Base-by-base conservation (phyloP, 768 basidiomycete species). In the Imleria badia region DNA sequence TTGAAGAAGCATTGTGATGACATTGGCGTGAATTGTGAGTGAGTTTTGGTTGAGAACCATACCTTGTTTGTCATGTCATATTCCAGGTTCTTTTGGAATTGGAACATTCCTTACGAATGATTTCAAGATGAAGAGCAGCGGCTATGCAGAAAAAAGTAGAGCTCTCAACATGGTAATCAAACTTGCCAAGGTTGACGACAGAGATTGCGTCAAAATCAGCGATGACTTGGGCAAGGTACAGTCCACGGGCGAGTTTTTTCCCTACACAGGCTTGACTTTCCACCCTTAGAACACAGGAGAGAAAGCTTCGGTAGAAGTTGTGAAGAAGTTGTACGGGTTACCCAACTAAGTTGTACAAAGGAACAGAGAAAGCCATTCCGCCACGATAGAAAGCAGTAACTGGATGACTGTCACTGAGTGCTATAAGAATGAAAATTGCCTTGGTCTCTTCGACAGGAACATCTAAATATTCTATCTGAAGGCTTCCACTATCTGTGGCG, bases 101-200 rank as follows among this genome's bases (percentile, higher is more conserved):
- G 97, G 97, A 1, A 99, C 97, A 1, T 87, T 80, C 68, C 71
- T 98, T 10, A 93, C 94, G 15, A 98, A 97, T 65, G 94, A 97
- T 71, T 97, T 95, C 74, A 66, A 58, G 62, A 75, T 63, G 42
- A 66, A 58, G 68, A 80, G 73, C 51, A 74, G 74, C 9, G 62
- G 72, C 29, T 70, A 79, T 62, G 65, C 62, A 68, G 81, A 82
- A 65, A 83, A 82, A 72, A 92, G 89, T 73, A 89, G 84, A 65
- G 82, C 93, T 20, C 69, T 97, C 58, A 97, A 96, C 66, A 98
- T 98, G 66, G 96, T 99, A 45, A 94, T 98, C 74, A 98, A 98
- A 66, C 77, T 99, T 10, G 80, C 83, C 36, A 79, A 82, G 42
- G 86, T 97, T 13, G 77, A 91, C 63, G 81, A 79, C 11, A 77